Evolutionary conservation across 805 yeast species (phyloP).

Genomic region (Saccharomyces jurei): DNA sequence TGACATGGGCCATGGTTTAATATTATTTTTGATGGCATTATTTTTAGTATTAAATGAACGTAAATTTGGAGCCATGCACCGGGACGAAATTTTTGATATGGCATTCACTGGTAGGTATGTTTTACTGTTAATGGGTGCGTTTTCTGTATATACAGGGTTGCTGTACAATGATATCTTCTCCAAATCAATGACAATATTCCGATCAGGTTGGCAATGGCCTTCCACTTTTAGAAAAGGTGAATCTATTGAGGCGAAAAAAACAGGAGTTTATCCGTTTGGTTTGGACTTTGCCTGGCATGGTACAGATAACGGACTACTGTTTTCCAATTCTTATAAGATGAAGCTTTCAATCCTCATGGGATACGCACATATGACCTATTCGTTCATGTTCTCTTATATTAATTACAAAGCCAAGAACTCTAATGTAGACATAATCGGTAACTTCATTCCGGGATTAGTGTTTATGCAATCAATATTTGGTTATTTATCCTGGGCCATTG

Average conservation of each 20-base stretch:
- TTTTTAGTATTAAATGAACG: slow-evolving; percentile 67
- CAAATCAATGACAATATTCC: slow-evolving; percentile 78
- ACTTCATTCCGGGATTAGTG: slow-evolving; percentile 86
- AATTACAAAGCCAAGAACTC: slow-evolving; percentile 67
- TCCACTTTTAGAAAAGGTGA: slow-evolving; percentile 61
- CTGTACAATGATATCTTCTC: slow-evolving; percentile 92
- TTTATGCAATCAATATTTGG: slow-evolving; percentile 98
- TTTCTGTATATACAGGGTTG: slow-evolving; percentile 92
- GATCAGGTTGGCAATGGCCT: slow-evolving; percentile 94
- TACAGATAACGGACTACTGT: slow-evolving; percentile 80
- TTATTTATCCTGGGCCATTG: slow-evolving; percentile 73
- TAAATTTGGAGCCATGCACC: slow-evolving; percentile 54
- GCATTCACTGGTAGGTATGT: slow-evolving; percentile 91
- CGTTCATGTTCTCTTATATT: slow-evolving; percentile 74
- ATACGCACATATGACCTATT: slow-evolving; percentile 86
- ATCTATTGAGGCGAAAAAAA: slow-evolving; percentile 53
- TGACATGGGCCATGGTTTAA: slow-evolving; percentile 92
- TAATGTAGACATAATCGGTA: slow-evolving; percentile 76
- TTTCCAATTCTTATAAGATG: slow-evolving; percentile 95
- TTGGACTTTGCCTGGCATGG: slow-evolving; percentile 97
- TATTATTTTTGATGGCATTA: slow-evolving; percentile 67
- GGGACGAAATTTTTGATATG: slow-evolving; percentile 95
- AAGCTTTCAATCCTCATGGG: slow-evolving; percentile 93
- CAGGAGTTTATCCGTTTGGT: slow-evolving; percentile 75
- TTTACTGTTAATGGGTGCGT: slow-evolving; percentile 81